phyloP scores from a whole-genome alignment of 1,284 basidiomycete genomes.

The Moesziomyces sp. region DNA sequence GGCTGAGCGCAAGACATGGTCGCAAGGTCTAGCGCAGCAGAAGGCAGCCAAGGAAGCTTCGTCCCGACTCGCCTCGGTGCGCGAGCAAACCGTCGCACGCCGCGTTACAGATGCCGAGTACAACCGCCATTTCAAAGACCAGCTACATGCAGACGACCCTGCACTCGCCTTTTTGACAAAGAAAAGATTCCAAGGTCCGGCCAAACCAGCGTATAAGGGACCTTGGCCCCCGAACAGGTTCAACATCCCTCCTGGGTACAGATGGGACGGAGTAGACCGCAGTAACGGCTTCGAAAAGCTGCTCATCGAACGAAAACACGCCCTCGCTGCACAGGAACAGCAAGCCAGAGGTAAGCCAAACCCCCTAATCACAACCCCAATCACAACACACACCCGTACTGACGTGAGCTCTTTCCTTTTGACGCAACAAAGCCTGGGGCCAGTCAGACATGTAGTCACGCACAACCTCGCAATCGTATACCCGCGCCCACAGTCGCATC shows the following conservation, averaged over 20 bases:
- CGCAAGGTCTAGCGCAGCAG: constrained; percentile 80
- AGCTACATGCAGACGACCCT: constrained; percentile 92
- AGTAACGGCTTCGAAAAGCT: constrained; percentile 95
- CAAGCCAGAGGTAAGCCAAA: constrained; percentile 32
- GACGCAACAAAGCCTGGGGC: constrained; percentile 23
- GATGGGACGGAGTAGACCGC: constrained; percentile 82
- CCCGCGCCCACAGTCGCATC: constrained; percentile 5
- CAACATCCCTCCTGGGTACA: constrained; percentile 90
- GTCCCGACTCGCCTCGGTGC: constrained; percentile 9
- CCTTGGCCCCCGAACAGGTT: constrained; percentile 92
- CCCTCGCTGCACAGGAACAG: constrained; percentile 21
- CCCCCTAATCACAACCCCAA: too few species aligned
- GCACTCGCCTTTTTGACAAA: constrained; percentile 91
- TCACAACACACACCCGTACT: not conserved
- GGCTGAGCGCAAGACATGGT: constrained; percentile 94
- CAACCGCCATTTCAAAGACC: constrained; percentile 82
- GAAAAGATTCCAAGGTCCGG: constrained; percentile 74
- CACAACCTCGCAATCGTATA: not conserved
- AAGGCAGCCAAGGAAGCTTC: constrained; percentile 74
- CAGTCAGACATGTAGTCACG: constrained; percentile 43
- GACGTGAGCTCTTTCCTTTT: not conserved
- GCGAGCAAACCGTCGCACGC: constrained; percentile 8
- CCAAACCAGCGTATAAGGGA: constrained; percentile 84
- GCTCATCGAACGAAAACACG: constrained; percentile 57
- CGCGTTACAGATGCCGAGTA: constrained; percentile 82